Evolutionary conservation across 495 filamentous ascomycete species (phyloP).

Genomic region (Tuber umbilicatum): DNA sequence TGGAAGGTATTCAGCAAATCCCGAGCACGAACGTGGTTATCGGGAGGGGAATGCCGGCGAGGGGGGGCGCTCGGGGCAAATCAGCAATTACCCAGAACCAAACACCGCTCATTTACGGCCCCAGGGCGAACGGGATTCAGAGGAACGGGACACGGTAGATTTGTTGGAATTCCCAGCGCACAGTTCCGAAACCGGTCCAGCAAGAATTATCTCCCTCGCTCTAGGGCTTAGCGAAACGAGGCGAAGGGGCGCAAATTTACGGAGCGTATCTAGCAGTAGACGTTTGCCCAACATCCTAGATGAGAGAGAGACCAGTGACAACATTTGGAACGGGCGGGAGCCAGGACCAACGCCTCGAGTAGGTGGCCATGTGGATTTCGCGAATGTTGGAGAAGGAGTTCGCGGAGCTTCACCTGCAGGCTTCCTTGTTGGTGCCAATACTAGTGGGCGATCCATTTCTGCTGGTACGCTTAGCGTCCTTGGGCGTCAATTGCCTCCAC

Average conservation of each 20-base stretch:
- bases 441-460: conserved; percentile 20
- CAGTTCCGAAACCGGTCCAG: conserved; percentile 11
- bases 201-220: conserved; percentile 32
- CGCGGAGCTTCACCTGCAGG: not conserved
- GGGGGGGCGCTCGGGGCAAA: not conserved
- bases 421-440: conserved; percentile 16
- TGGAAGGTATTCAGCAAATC: conserved; percentile 5
- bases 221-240: conserved; percentile 24
- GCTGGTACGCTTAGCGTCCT: conserved; percentile 6
- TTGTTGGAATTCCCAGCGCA: not conserved
- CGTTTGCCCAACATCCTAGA: conserved; percentile 19
- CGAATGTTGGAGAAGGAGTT: not conserved
- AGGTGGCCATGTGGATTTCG: not conserved
- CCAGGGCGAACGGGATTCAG: conserved; percentile 10
- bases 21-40: conserved; percentile 4
- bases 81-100: not conserved
- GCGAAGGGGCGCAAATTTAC: conserved; percentile 13
- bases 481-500: conserved; percentile 24
- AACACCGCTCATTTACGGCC: conserved; percentile 12
- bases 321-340: conserved; percentile 12
- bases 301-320: conserved; percentile 5
- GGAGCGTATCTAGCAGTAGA: conserved; percentile 23
- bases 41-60: conserved; percentile 4
- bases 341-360: not conserved
- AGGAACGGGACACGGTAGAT: conserved; percentile 20